Conservation (phyloP, 352 stramenopile species). For the Phytophthora tubulina region DNA sequence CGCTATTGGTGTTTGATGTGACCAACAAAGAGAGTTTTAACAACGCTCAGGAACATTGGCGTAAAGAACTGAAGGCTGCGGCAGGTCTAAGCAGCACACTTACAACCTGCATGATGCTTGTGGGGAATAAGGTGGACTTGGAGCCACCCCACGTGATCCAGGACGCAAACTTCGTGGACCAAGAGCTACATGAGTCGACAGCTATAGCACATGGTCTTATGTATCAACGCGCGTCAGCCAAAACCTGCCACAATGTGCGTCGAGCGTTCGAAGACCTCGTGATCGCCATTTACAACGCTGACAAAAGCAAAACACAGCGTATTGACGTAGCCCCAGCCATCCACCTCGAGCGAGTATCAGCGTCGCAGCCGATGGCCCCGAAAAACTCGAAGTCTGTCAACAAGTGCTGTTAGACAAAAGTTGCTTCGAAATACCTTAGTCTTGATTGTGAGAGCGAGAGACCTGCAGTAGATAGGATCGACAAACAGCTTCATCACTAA, state of each 20-base stretch:
- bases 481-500: constrained; percentile 79
- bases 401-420: constrained; percentile 29
- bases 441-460: constrained; percentile 5
- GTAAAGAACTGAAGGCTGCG: constrained; percentile 78
- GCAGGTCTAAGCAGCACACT: constrained; percentile 72
- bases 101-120: constrained; percentile 73
- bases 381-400: constrained; percentile 9
- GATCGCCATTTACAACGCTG: constrained; percentile 72
- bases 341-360: constrained; percentile 39
- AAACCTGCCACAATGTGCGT: constrained; percentile 73
- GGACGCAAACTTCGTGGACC: constrained; percentile 39
- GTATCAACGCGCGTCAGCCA: constrained; percentile 70
- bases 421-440: constrained; percentile 4
- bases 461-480: constrained; percentile 6
- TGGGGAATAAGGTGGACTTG: constrained; percentile 86
- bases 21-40: constrained; percentile 70
- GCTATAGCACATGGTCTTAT: constrained; percentile 55
- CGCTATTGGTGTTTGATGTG: constrained; percentile 84
- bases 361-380: not conserved
- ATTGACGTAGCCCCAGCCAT: constrained; percentile 50
- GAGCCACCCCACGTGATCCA: constrained; percentile 21
- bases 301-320: constrained; percentile 57
- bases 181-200: constrained; percentile 52
- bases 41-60: constrained; percentile 77
- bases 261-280: constrained; percentile 79